These are phyloP conservation scores for Candida silvatica DNA, from an alignment of 805 yeast species.

Conservation along the genomic window DNA sequence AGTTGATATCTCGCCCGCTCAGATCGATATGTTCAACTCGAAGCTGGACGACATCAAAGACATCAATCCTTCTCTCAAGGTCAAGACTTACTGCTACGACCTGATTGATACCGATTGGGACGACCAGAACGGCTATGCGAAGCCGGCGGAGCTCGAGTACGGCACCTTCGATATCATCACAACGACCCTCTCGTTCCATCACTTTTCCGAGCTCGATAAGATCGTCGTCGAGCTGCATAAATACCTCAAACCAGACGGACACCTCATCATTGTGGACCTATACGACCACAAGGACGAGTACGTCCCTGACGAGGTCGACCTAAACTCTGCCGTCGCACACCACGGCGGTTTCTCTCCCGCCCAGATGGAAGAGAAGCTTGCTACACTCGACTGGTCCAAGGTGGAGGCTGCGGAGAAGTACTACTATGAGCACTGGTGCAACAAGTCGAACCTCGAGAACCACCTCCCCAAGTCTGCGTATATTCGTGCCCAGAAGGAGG, in stretches of 20 bases:
- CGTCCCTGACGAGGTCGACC: conserved; percentile 1
- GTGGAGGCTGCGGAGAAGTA: conserved; percentile 3
- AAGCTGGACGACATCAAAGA: conserved; percentile 14
- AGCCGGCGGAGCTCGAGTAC: conserved; percentile 6
- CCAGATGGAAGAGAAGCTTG: conserved; percentile 1
- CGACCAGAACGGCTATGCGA: not conserved
- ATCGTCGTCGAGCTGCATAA: conserved; percentile 25
- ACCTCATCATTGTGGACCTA: conserved; percentile 29
- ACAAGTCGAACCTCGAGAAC: conserved; percentile 1
- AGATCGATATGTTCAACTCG: conserved; percentile 8
- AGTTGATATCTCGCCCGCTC: conserved; percentile 27
- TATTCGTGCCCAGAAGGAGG: conserved; percentile 1
- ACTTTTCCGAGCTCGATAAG: conserved; percentile 24
- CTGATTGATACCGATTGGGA: conserved; percentile 11
- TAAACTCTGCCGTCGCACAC: conserved; percentile 5
- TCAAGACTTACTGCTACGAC: conserved; percentile 9
- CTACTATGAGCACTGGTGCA: conserved; percentile 3
- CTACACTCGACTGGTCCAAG: not conserved
- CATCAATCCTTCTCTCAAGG: conserved; percentile 7
- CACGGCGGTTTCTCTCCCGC: conserved; percentile 8
- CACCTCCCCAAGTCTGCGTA: conserved; percentile 4
- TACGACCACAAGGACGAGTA: conserved; percentile 19
- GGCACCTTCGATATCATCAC: conserved; percentile 25
- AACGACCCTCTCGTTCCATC: conserved; percentile 33
- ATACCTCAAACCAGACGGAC: conserved; percentile 26